Evolutionary conservation across 1,284 basidiomycete genomes (phyloP).

Genomic region (Sporisorium reilianum): DNA sequence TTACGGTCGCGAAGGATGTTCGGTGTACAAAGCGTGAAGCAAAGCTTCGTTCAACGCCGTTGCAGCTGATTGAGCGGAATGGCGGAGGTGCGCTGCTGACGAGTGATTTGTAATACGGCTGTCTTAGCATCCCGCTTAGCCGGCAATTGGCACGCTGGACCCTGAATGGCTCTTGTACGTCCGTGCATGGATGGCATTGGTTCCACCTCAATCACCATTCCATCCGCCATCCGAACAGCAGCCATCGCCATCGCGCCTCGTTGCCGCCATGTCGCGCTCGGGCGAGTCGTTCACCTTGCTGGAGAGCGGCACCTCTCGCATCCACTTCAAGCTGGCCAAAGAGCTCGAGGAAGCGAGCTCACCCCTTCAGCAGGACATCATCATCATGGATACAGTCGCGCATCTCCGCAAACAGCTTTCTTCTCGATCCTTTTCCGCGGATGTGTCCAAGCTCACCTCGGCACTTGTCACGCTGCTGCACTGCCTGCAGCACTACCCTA

Average conservation of each 20-base stretch:
- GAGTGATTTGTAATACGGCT: constrained; percentile 19
- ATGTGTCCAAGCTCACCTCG: constrained; percentile 24
- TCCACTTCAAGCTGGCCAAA: constrained; percentile 54
- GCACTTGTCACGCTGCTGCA: constrained; percentile 42
- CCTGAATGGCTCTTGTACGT: constrained; percentile 16
- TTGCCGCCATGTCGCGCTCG: constrained; percentile 17
- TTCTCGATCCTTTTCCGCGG: constrained; percentile 14
- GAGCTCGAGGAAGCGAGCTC: constrained; percentile 32
- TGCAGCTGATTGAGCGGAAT: not conserved
- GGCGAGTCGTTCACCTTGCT: constrained; percentile 44
- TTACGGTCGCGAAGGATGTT: not conserved
- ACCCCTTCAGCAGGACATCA: constrained; percentile 12
- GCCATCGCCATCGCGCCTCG: not conserved
- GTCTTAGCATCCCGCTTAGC: not conserved
- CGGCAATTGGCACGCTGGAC: constrained; percentile 17
- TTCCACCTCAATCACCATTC: not conserved
- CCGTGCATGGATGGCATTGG: too few species aligned
- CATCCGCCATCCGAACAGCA: too few species aligned
- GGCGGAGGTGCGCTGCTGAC: constrained; percentile 1
- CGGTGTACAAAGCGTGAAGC: not conserved
- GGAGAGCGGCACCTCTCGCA: constrained; percentile 47
- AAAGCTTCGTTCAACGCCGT: not conserved
- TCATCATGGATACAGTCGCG: constrained; percentile 27
- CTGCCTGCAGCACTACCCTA: constrained; percentile 35
- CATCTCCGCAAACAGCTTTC: constrained; percentile 20